A percentile compares a stretch with the other conserved stretches of the same genome.
Conservation (phyloP, 73 alveolate genomes). For the Tetrahymena thermophila region DNA sequence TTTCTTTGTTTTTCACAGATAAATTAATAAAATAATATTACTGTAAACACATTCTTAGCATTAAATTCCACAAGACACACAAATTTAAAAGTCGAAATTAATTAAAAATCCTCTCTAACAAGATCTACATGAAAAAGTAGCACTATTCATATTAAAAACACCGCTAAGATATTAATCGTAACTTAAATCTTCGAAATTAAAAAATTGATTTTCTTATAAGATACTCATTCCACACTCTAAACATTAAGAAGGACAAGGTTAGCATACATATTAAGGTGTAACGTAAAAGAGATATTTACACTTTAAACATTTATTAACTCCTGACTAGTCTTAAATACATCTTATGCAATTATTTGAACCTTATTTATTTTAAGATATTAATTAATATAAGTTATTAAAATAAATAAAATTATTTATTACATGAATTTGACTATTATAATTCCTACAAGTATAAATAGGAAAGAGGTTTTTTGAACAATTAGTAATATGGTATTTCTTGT, state of each 20-base stretch:
- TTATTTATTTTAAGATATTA: neutral
- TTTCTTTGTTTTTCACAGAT: too few relatives aligned
- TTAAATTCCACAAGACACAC: neutral
- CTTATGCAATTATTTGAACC: neutral
- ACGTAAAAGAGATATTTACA: neutral
- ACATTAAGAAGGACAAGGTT: neutral
- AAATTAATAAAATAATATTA: neutral
- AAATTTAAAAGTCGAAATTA: neutral
- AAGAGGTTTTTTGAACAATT: neutral
- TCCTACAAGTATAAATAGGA: neutral
- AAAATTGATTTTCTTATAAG: neutral
- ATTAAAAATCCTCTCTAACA: neutral
- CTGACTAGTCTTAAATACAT: neutral
- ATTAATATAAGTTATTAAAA: neutral
- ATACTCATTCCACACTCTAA: neutral
- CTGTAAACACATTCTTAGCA: neutral
- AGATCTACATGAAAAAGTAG: neutral
- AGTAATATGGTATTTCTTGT: neutral
- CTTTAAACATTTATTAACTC: neutral
- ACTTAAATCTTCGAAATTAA: neutral
- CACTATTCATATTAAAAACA: neutral
- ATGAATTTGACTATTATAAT: too few relatives aligned
- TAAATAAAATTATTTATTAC: too few relatives aligned
- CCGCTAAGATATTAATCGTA: too few relatives aligned
- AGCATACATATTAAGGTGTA: neutral